Base-by-base conservation (phyloP, 2,329 filamentous ascomycete species). In the Mariannaea sp. region DNA sequence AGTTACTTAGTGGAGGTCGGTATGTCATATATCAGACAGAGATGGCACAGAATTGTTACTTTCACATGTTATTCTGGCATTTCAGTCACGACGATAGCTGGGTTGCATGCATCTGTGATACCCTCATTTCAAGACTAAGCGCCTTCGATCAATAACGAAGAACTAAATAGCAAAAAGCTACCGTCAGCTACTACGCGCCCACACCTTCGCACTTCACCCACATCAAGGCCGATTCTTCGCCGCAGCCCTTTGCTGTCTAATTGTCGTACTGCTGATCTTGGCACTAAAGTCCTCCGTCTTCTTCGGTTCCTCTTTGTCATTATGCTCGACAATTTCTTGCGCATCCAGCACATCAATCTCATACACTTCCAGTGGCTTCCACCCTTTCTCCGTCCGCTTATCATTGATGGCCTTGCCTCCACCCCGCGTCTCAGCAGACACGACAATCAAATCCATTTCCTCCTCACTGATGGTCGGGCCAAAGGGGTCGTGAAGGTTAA, bases 191-290 rank as follows among this genome's bases (percentile, higher is more conserved):
- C 22, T 5, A 24, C 22, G 8, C 22, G 22, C 22, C 22, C 22
- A 8, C 22, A 8, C 22, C 22, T 24, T 24, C 5, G 22, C 8
- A 24, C 22, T 24, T 24, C n/a, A n/a, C 33, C 3, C 4, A 33
- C 14, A 57, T 52, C 32, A 62, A 45, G 20, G 43, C 4, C 1
- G 35, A 40, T 19, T 53, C 29, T 55, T 67, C 1, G 68, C 66
- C 52, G 73, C 67, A 0, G 78, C 76, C 50, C 71, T 76, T 53
- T 75, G 75, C 66, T 76, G 74, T 47, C 88, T 79, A 62, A 96
- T 96, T 53, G 88, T 88, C 1, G 92, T 95, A 73, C 92, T 97
- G 77, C 92, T 96, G 62, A 97, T 89, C 75, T 97, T 97, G 56
- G 83, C 81, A 20, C 86, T 83, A 72, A 95, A 96, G 59, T 82